These are phyloP conservation scores for Cinchona pubescens DNA, from an alignment of 257 asterid species.

Conservation along the genomic window DNA sequence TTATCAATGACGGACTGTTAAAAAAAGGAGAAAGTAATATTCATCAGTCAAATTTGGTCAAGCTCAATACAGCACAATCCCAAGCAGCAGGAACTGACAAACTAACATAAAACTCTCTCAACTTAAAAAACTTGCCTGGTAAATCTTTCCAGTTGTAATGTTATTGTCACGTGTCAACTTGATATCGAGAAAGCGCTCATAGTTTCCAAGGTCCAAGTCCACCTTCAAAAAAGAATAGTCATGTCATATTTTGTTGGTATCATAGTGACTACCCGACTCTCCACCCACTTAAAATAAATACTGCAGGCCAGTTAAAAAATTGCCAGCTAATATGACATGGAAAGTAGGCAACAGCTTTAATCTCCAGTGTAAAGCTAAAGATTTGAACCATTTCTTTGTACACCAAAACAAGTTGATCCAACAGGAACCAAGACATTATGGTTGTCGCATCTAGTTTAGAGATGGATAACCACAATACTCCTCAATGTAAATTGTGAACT, in stretches of 20 bases:
- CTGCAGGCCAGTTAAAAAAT: neutral
- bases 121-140: constrained; percentile 50
- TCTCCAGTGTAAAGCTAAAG: constrained; percentile 1
- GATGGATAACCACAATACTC: neutral
- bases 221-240: constrained; percentile 48
- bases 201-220: constrained; percentile 98
- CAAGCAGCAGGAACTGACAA: neutral
- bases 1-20: constrained; percentile 39
- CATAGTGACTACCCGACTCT: neutral
- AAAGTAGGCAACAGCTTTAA: constrained; percentile 1
- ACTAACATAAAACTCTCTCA: neutral
- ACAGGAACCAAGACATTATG: constrained; percentile 6
- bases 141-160: constrained; percentile 88
- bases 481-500: neutral
- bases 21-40: neutral
- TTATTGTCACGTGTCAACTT: constrained; percentile 79
- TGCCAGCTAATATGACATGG: constrained; percentile 7
- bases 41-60: constrained; percentile 17
- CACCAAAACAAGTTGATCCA: constrained; percentile 2
- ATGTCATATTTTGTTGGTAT: constrained; percentile 4
- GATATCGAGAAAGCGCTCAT: constrained; percentile 86
- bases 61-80: neutral
- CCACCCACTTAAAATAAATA: constrained; percentile 6
- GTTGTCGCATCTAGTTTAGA: constrained; percentile 7
- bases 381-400: neutral